phyloP scores from a whole-genome alignment of 352 stramenopile genomes.

The Pythium oligandrum region DNA sequence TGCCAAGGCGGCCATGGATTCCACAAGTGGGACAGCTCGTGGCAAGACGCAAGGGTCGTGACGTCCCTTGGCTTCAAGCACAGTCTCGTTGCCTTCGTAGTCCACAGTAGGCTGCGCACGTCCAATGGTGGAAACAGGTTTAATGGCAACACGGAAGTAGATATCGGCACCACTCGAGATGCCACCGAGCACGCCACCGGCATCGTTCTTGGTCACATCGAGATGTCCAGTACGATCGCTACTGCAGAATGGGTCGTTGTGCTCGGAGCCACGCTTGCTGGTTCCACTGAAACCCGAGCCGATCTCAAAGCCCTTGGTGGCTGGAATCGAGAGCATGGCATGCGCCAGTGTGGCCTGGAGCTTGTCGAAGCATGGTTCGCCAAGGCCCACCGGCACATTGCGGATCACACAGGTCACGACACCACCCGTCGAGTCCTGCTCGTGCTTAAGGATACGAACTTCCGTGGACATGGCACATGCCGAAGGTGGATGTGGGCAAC shows the following conservation, averaged over 20 bases:
- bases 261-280: slow-evolving; percentile 93
- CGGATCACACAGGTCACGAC: slow-evolving; percentile 96
- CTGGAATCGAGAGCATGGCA: slow-evolving; percentile 98
- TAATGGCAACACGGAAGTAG: slow-evolving; percentile 98
- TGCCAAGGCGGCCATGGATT: slow-evolving; percentile 97
- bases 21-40: slow-evolving; percentile 95
- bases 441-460: slow-evolving; percentile 91
- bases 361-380: slow-evolving; percentile 99
- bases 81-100: slow-evolving; percentile 93
- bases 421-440: slow-evolving; percentile 90
- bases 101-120: slow-evolving; percentile 93
- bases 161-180: slow-evolving; percentile 99
- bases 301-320: slow-evolving; percentile 99
- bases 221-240: slow-evolving; percentile 47
- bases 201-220: slow-evolving; percentile 83
- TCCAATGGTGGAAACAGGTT: slow-evolving; percentile 98
- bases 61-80: slow-evolving; percentile 95
- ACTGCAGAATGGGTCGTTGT: slow-evolving; percentile 98
- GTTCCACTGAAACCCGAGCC: slow-evolving; percentile 94
- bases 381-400: slow-evolving; percentile 95
- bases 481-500: slow-evolving; percentile 91
- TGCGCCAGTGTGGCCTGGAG: slow-evolving; percentile 97
- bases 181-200: slow-evolving; percentile 95
- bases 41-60: slow-evolving; percentile 99
- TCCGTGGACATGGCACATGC: slow-evolving; percentile 94